Evolutionary conservation across 2,329 filamentous ascomycete genomes (phyloP).

Genomic region (Aspergillus carbonarius): DNA sequence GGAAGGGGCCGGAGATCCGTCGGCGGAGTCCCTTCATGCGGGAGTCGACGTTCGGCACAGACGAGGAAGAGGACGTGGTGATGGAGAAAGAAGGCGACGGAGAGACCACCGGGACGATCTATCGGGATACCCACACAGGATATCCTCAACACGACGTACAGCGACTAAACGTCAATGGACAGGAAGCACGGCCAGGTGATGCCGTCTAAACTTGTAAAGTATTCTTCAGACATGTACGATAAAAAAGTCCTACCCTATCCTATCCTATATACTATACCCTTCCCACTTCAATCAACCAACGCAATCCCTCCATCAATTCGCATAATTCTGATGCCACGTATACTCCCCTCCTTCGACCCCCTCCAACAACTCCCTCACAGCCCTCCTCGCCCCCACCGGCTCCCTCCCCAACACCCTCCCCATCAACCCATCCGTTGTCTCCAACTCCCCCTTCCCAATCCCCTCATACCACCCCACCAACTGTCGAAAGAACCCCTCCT

Average conservation of each 20-base stretch:
- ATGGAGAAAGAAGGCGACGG: neutral
- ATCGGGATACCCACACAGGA: neutral
- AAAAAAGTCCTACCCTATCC: too few relatives aligned
- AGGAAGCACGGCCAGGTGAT: too few relatives aligned
- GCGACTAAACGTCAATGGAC: neutral
- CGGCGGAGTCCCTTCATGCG: slow-evolving; percentile 32
- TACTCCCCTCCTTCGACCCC: slow-evolving; percentile 32
- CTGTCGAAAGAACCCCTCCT: slow-evolving; percentile 37
- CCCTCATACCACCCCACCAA: slow-evolving; percentile 49
- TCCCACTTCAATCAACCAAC: too few relatives aligned
- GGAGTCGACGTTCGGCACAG: slow-evolving; percentile 24
- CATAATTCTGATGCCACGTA: slow-evolving; percentile 50
- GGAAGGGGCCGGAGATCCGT: slow-evolving; percentile 42
- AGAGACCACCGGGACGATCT: neutral
- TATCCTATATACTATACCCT: too few relatives aligned
- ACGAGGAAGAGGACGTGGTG: slow-evolving; percentile 7
- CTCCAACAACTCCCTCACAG: slow-evolving; percentile 30
- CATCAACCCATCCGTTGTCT: slow-evolving; percentile 44
- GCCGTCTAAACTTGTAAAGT: too few relatives aligned
- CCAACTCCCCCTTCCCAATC: slow-evolving; percentile 46
- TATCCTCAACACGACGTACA: neutral
- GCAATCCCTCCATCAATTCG: neutral
- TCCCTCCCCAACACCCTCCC: slow-evolving; percentile 46
- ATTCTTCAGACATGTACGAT: too few relatives aligned
- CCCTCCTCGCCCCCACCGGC: slow-evolving; percentile 42